A percentile compares a stretch with the other conserved stretches of the same genome.
Evolutionary conservation across 73 alveolate species (phyloP).

Genomic region (Blepharisma stoltei): DNA sequence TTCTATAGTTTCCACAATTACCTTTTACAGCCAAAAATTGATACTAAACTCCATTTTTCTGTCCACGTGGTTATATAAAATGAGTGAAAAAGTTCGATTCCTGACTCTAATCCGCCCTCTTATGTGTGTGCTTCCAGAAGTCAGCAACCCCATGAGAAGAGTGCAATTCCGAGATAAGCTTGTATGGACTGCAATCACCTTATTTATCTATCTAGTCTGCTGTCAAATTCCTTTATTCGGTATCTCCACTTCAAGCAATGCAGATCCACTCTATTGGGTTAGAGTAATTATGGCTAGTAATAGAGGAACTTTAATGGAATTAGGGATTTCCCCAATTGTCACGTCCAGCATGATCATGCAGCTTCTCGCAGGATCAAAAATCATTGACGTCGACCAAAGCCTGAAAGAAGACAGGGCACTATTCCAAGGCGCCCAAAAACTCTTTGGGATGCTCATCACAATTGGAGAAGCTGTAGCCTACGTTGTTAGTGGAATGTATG

Average conservation of each 20-base stretch:
- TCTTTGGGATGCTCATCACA: slow-evolving; percentile 87
- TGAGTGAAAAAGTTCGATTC: slow-evolving; percentile 69
- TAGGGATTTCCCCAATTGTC: slow-evolving; percentile 99
- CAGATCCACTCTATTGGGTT: slow-evolving; percentile 33
- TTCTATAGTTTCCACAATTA: too few relatives aligned
- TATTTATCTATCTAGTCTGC: slow-evolving; percentile 97
- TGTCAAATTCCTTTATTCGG: slow-evolving; percentile 99
- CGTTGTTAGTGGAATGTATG: slow-evolving; percentile 99
- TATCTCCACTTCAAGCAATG: slow-evolving; percentile 52
- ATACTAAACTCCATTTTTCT: too few relatives aligned
- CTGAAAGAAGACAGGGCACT: slow-evolving; percentile 81
- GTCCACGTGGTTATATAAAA: background rate
- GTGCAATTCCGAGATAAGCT: slow-evolving; percentile 74
- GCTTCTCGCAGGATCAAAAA: slow-evolving; percentile 97
- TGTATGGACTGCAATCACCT: slow-evolving; percentile 98
- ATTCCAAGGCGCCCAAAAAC: slow-evolving; percentile 94
- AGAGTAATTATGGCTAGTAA: slow-evolving; percentile 99
- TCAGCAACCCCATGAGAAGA: slow-evolving; percentile 89
- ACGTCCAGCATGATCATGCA: slow-evolving; percentile 99
- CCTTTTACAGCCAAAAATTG: too few relatives aligned
- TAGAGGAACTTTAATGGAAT: slow-evolving; percentile 99
- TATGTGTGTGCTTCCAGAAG: slow-evolving; percentile 96
- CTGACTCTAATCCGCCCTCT: slow-evolving; percentile 89
- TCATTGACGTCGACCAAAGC: slow-evolving; percentile 96
- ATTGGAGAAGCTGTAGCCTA: slow-evolving; percentile 99